Base-by-base conservation (phyloP, 2,329 filamentous ascomycete species). In the Nectriaceae sp. region DNA sequence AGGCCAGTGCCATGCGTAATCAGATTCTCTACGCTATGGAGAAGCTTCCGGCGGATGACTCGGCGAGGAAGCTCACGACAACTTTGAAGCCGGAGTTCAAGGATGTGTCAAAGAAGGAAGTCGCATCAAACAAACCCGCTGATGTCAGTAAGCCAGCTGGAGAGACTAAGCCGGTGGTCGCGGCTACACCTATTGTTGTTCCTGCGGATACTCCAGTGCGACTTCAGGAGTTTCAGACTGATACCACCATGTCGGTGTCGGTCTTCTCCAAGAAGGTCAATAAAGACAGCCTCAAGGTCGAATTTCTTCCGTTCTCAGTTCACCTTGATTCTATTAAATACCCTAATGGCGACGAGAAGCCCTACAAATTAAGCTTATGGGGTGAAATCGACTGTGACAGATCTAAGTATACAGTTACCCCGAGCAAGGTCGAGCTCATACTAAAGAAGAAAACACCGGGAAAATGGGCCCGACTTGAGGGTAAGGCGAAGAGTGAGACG, bases 351-450 rank as follows among this genome's bases (percentile, higher is more conserved):
- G 88, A 81, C 55, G 77, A 82, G 51, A 85, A 82, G 62, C 77
- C 75, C 1, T 77, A 90, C 37, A 77, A 84, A 16, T 84, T 79
- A 3, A 54, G 88, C 5, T 80, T 93, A 3, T 90, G 79, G 66
- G 82, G 79, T 13, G 66, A 78, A 10, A 84, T 96, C 59, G 79
- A 89, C 44, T 69, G 82, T 0, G 61, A 75, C 2, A 69, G 76
- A 24, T 90, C 83, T 18, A 85, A 76, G 38, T 82, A 75, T 57
- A 79, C 76, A 1, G 80, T 95, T 45, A 86, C 88, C 36, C 77
- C 87, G 2, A 90, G 84, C 62, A 96, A 96, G 67, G 78, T 96
- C 45, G 91, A 96, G 67, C 73, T 96, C 31, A 79, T 74, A 11
- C 77, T 96, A 15, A 78, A 77, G 52, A 96, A 96, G 68, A 73